These are phyloP conservation scores for Sclerotinia sclerotiorum DNA, from an alignment of 2,329 filamentous ascomycete genomes.

Conservation along the genomic window DNA sequence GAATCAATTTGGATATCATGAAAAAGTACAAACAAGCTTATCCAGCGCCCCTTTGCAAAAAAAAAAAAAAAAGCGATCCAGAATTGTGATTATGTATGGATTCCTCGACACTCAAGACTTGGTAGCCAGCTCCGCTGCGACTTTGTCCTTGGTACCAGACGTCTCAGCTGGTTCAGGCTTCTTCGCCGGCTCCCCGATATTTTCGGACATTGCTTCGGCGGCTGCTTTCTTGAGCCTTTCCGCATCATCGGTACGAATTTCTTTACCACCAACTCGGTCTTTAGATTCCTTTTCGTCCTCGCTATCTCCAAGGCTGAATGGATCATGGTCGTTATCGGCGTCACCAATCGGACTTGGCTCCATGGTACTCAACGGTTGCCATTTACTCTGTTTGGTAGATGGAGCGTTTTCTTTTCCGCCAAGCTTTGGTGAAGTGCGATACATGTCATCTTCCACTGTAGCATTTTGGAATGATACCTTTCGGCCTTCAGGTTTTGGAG, in stretches of 20 bases:
- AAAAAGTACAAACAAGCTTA: neutral
- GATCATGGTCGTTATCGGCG: conserved; percentile 72
- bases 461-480: conserved; percentile 59
- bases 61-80: neutral
- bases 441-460: conserved; percentile 70
- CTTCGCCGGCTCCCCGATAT: conserved; percentile 39
- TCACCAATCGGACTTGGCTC: conserved; percentile 83
- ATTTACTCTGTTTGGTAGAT: conserved; percentile 80
- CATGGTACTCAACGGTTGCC: conserved; percentile 87
- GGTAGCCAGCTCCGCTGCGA: conserved; percentile 35
- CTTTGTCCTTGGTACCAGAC: conserved; percentile 38
- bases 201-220: conserved; percentile 47
- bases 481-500: conserved; percentile 45
- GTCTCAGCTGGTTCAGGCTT: conserved; percentile 39
- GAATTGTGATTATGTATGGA: neutral
- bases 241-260: conserved; percentile 54
- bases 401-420: conserved; percentile 52
- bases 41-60: neutral
- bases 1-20: conserved; percentile 11
- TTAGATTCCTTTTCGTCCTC: conserved; percentile 86
- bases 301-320: conserved; percentile 93
- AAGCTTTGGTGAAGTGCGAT: conserved; percentile 61
- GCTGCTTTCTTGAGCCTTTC: conserved; percentile 67
- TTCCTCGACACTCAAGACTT: conserved; percentile 29
- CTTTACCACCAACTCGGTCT: conserved; percentile 49